Evolutionary conservation across 441 rosid genomes (phyloP).

Genomic region (Brassica balearica): DNA sequence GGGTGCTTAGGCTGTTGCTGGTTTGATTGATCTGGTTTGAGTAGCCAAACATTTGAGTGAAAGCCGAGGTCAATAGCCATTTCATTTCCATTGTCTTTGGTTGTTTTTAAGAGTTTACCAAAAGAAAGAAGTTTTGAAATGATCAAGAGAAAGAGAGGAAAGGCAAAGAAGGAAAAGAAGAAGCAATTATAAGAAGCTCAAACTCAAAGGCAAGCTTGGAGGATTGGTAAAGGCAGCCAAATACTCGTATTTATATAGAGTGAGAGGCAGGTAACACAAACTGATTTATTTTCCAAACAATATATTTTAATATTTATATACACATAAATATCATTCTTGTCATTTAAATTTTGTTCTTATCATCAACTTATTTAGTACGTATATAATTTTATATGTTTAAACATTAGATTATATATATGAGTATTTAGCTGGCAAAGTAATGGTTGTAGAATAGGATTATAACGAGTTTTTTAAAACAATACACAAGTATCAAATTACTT

Average conservation of each 20-base stretch:
- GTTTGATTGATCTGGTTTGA: constrained; percentile 27
- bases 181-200: constrained; percentile 10
- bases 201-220: constrained; percentile 24
- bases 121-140: constrained; percentile 10
- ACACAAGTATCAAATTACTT: background rate
- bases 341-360: background rate
- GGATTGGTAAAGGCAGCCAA: constrained; percentile 24
- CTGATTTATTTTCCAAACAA: background rate
- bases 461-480: background rate
- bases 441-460: background rate
- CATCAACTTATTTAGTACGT: background rate
- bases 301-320: background rate
- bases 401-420: background rate
- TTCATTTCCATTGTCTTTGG: constrained; percentile 33
- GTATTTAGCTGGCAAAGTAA: background rate
- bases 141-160: background rate
- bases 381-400: background rate
- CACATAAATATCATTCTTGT: background rate
- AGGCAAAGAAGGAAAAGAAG: background rate
- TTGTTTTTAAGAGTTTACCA: background rate
- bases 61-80: constrained; percentile 30
- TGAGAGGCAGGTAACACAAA: background rate
- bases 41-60: constrained; percentile 41
- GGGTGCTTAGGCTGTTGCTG: constrained; percentile 13
- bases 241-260: constrained; percentile 24